Evolutionary conservation across 306 rosid species (phyloP), one percentile per base, ranked within the genome.

Genomic region (Prosopis cineraria): DNA sequence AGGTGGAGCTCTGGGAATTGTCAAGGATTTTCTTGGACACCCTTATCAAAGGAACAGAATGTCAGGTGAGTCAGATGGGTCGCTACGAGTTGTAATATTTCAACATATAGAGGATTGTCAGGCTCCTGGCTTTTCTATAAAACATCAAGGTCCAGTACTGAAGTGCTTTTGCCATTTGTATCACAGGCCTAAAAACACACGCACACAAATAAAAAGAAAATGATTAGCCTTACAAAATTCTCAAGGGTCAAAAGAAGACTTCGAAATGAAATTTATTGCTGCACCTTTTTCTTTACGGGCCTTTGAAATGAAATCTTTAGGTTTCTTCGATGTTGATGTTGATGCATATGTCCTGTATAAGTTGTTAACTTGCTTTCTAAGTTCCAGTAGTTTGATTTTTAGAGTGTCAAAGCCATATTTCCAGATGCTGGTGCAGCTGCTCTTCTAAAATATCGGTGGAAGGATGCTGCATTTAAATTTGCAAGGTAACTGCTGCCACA

Each of bases 401-500:
- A 95, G 98, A 91, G 81, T 82, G 86, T 95, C 78, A 92, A 91
- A 92, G 97, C 98, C 80, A 80, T 92, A 82, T 95, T 92, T 89
- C 98, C 98, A 48, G 98, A 92, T 88, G 97, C 98, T 74, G 98
- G 98, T 77, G 98, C 98, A 7, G 93, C 97, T 34, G 98, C 97
- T 36, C 98, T 95, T 86, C 93, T 95, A 58, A 86, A 95, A 79
- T 88, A 87, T 74, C 78, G 75, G 74, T 95, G 98, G 98, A 87
- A 90, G 65, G 92, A 95, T 72, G 97, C 97, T 55, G 69, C 78
- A 33, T 95, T 92, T 83, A 86, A 94, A 68, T 88, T 95, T 79
- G 90, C 97, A 77, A 95, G 98, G 98, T 92, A 83, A 85, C 37
- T 75, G 76, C 72, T 77, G 25, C 74, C 76, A 27, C 43, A 12